phyloP scores from a whole-genome alignment of 331 rosid species.

The Saraca asoca region DNA sequence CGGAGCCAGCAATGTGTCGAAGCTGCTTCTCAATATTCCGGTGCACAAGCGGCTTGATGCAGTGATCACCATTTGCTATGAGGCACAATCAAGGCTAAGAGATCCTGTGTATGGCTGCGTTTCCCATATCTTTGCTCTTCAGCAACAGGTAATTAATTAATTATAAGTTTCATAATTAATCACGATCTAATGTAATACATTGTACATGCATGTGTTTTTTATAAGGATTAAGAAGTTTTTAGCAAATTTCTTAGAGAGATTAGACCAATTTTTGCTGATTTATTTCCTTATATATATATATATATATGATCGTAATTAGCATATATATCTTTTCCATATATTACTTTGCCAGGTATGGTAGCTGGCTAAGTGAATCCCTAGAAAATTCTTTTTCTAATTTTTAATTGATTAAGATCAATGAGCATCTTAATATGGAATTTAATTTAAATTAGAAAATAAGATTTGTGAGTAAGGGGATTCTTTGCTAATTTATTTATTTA shows the following conservation, averaged over 20 bases:
- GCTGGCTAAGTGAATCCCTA: conserved; percentile 19
- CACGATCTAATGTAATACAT: neutral
- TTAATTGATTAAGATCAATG: conserved; percentile 8
- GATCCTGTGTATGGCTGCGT: conserved; percentile 97
- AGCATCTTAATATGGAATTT: neutral
- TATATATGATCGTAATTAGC: too few relatives aligned
- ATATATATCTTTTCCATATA: too few relatives aligned
- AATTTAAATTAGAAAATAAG: conserved; percentile 16
- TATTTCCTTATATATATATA: conserved; percentile 21
- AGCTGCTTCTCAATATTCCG: conserved; percentile 76
- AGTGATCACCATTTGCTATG: conserved; percentile 80
- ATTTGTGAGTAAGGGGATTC: neutral
- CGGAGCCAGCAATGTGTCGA: conserved; percentile 93
- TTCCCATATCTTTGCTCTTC: conserved; percentile 85
- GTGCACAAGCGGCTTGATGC: conserved; percentile 77
- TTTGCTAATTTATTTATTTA: neutral
- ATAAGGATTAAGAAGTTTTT: conserved; percentile 31
- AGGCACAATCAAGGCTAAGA: conserved; percentile 85
- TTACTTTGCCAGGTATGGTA: conserved; percentile 17
- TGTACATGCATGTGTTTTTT: conserved; percentile 3
- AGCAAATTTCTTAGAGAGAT: conserved; percentile 3
- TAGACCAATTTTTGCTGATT: conserved; percentile 9
- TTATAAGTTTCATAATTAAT: neutral
- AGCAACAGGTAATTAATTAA: conserved; percentile 71
- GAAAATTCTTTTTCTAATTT: conserved; percentile 15